Evolutionary conservation across 2,329 filamentous ascomycete species (phyloP), one percentile per base, ranked within the genome.

Genomic region (Fusarium heterosporum): DNA sequence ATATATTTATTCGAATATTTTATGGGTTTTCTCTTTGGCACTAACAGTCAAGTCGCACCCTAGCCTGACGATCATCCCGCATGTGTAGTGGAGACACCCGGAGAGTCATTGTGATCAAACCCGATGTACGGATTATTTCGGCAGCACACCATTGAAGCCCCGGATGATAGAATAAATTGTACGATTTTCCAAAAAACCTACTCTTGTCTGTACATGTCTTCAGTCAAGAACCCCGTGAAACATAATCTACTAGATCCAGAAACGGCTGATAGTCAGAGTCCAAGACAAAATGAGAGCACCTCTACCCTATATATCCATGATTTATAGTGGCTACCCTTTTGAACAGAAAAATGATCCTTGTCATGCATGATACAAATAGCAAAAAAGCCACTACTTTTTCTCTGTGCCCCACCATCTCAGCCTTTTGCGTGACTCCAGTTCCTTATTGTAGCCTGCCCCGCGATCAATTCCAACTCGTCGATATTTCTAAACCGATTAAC

Each of bases 401-500:
- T 46, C 36, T 43, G 25, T 56, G 40, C 60, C 64, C 64, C 64
- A 65, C 64, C 49, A 60, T 38, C 39, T 45, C 46, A 68, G 48
- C 54, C 56, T 53, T 54, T 66, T 57, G 46, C 54, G 52, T 68
- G 65, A 62, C 65, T 55, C 22, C 19, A 43, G 34, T 26, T 45
- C 26, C 30, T 54, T 46, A 38, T 19, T 28, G 42, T 22, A 49
- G 53, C 19, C 51, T 66, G 61, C 61, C 66, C 66, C 66, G 57
- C 66, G 66, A 69, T 66, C 62, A 26, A 52, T 62, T 68, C 49
- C 16, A 57, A 54, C 45, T 42, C 48, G 36, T 32, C 51, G 39
- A 55, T 51, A 47, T 57, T 42, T 51, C 22, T 34, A 43, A 58
- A n/a, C 36, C 32, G 30, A 41, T 22, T 29, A 16, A 54, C 40